Base-by-base conservation (phyloP, 495 filamentous ascomycete species). In the Talaromyces borbonicus region DNA sequence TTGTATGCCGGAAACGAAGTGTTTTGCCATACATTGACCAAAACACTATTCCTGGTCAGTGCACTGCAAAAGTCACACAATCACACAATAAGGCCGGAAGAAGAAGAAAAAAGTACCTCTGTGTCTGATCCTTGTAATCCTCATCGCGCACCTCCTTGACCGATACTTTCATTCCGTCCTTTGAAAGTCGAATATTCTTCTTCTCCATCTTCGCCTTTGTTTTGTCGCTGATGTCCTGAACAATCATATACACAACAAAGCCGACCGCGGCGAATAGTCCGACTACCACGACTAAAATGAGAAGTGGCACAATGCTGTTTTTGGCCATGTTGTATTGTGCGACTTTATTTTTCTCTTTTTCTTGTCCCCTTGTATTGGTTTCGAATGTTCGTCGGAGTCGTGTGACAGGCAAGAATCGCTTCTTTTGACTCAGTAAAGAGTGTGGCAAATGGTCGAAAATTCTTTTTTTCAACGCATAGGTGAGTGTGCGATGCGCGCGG, bases 21-120 rank as follows among this genome's bases (percentile, higher is more conserved):
- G 49, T 84, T 65, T 56, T 88, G 85, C 84, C 84, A 90, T 15
- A 84, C 82, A 54, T 87, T 87, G 45, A 87, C 82, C 33, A 87
- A 68, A 55, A 81, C 52, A 56, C 73, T 78, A 47, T 19, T 24
- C 24, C n/a, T 8, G 18, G n/a, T 30, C 33, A n/a, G 36, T 19
- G 14, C 27, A 38, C 20, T 35, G n/a, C 14, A 50, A 33, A 6
- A 41, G 15, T 15, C n/a, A n/a, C 15, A 9, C 5, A 7, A 18
- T 32, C 25, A 47, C 24, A 26, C 18, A 14, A 30, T 43, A 14
- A 38, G 12, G 12, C 31, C n/a, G n/a, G n/a, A 16, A 46, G 18
- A 52, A 23, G 20, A 30, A 31, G 20, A 35, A 15, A 51, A 47
- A 58, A 57, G 29, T 46, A 84, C 66, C 79, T 84, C 69, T 95